These are phyloP conservation scores for Hypericum androsaemum DNA, from an alignment of 345 rosid species.

Conservation along the genomic window DNA sequence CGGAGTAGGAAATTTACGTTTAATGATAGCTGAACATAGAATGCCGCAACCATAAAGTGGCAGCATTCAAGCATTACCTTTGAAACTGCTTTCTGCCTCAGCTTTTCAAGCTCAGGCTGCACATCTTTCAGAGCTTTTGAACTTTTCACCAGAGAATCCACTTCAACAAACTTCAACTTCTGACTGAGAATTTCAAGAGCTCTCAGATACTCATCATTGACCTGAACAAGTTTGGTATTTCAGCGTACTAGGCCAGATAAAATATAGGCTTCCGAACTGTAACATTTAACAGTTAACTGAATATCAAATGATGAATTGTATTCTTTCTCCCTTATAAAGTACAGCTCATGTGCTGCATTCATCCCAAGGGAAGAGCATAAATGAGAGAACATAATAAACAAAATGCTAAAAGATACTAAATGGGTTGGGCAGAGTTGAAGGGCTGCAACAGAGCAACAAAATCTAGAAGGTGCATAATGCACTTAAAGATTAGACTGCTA, in stretches of 20 bases:
- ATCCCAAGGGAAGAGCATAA: too few species aligned
- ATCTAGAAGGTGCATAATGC: too few species aligned
- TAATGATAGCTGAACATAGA: background rate
- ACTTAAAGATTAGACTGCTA: too few species aligned
- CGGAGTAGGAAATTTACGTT: too few species aligned
- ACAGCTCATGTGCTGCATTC: too few species aligned
- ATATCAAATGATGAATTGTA: too few species aligned
- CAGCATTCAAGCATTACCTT: constrained; percentile 40
- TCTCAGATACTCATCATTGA: constrained; percentile 83
- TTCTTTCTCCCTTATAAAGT: too few species aligned
- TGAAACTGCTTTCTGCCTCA: constrained; percentile 87
- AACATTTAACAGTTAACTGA: background rate
- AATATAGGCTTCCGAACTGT: background rate
- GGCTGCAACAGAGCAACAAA: too few species aligned
- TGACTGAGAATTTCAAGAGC: constrained; percentile 83
- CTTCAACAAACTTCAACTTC: constrained; percentile 79
- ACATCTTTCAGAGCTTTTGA: constrained; percentile 94
- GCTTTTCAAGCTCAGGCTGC: constrained; percentile 95
- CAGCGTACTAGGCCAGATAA: constrained; percentile 12
- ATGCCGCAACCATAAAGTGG: background rate
- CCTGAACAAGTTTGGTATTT: constrained; percentile 41
- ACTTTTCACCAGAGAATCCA: constrained; percentile 61
- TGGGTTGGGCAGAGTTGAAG: too few species aligned
- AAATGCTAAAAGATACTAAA: too few species aligned
- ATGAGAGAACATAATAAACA: background rate